Percentiles rank a stretch among this genome's conserved stretches.
phyloP scores from a whole-genome alignment of 345 rosid genomes.

The Carallia pectinifolia region DNA sequence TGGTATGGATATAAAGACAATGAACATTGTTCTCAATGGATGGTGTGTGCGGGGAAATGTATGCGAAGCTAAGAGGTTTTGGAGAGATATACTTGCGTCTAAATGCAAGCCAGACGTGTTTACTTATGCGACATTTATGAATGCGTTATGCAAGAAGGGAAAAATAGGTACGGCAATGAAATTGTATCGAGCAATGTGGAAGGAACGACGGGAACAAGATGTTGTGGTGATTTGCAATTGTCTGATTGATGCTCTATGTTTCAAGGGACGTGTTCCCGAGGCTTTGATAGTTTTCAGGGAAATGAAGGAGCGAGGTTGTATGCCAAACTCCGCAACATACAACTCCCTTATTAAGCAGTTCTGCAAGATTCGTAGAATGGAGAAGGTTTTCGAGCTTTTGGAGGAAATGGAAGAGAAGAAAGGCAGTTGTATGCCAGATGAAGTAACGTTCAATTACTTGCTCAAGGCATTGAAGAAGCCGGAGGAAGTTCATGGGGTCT shows the following conservation, averaged over 20 bases:
- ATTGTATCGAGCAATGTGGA: conserved; percentile 67
- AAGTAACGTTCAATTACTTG: conserved; percentile 66
- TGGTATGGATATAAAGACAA: conserved; percentile 47
- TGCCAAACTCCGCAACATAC: conserved; percentile 63
- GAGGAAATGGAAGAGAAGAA: conserved; percentile 56
- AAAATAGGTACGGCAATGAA: conserved; percentile 72
- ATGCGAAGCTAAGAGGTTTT: conserved; percentile 79
- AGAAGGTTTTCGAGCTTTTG: conserved; percentile 57
- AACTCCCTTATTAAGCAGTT: conserved; percentile 76
- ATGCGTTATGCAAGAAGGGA: conserved; percentile 78
- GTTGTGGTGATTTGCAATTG: conserved; percentile 68
- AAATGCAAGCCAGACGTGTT: conserved; percentile 52
- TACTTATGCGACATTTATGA: conserved; percentile 64
- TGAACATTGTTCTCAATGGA: conserved; percentile 75
- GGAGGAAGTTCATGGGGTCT: conserved; percentile 44
- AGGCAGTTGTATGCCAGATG: conserved; percentile 56
- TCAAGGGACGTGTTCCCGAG: conserved; percentile 81
- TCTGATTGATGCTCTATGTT: conserved; percentile 76
- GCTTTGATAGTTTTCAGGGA: conserved; percentile 52
- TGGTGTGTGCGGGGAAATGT: conserved; percentile 86
- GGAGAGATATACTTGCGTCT: conserved; percentile 68
- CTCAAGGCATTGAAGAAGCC: conserved; percentile 52
- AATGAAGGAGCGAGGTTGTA: conserved; percentile 50
- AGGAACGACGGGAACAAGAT: conserved; percentile 50
- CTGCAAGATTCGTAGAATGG: conserved; percentile 68